These are phyloP conservation scores for Alloteropsis semialata DNA, from an alignment of 176 grass and related monocot species.

Conservation along the genomic window DNA sequence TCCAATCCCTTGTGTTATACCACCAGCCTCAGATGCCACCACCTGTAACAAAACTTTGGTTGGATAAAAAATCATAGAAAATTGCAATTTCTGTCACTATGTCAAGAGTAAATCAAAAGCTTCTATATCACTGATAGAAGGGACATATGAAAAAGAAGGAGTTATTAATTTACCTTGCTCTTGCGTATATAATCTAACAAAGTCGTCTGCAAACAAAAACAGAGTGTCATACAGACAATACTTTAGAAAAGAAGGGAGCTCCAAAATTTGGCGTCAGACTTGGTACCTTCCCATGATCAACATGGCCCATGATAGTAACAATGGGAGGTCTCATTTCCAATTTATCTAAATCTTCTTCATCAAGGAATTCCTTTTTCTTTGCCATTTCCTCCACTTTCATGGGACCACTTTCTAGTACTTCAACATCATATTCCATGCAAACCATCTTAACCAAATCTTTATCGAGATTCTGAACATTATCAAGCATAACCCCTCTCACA, in stretches of 20 bases:
- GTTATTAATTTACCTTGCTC: constrained; percentile 73
- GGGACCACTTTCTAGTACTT: constrained; percentile 76
- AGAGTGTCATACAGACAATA: constrained; percentile 23
- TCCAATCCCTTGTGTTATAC: constrained; percentile 98
- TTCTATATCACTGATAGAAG: constrained; percentile 12
- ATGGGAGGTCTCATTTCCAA: constrained; percentile 86
- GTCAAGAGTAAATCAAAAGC: not conserved
- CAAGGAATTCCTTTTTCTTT: constrained; percentile 89
- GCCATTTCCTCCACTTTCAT: constrained; percentile 87
- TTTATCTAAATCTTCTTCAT: constrained; percentile 84
- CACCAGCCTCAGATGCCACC: constrained; percentile 91
- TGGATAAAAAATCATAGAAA: constrained; percentile 22
- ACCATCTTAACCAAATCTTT: constrained; percentile 97
- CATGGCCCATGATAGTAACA: constrained; percentile 99
- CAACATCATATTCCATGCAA: constrained; percentile 93
- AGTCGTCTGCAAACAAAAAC: constrained; percentile 68
- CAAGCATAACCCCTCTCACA: constrained; percentile 53
- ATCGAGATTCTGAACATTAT: constrained; percentile 65
- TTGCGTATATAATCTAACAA: constrained; percentile 91
- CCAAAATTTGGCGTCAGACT: not conserved
- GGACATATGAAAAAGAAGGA: not conserved
- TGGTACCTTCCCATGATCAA: constrained; percentile 96
- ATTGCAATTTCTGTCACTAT: constrained; percentile 13
- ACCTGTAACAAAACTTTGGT: constrained; percentile 61
- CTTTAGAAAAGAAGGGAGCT: constrained; percentile 17